Base-by-base conservation (phyloP, 257 asterid genomes). In the Scutellaria minor region DNA sequence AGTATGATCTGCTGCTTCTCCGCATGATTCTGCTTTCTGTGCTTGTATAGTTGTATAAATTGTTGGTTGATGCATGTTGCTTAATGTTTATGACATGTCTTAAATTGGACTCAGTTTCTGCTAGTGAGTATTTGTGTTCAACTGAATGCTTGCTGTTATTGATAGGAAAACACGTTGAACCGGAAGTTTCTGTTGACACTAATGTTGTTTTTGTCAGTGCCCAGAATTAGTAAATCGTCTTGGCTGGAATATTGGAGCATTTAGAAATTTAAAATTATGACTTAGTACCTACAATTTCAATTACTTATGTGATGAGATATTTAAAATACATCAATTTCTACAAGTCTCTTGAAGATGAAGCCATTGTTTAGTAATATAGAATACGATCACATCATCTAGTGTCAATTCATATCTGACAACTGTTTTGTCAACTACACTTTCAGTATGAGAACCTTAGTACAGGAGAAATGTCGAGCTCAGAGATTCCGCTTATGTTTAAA, bases 1-100 rank as follows among this genome's bases (percentile, higher is more conserved):
- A 63, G 37, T 70, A 13, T 73, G 71, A 22, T 78, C 50, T 52
- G 61, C n/a, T 66, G 66, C 55, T 67, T 54, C 57, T 67, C 35
- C 3, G 45, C 22, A 18, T 39, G 64, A 41, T 42, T 64, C 61
- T 79, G 42, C 62, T 45, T 27, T 46, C 13, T 18, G 59, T 63
- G 71, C 40, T 53, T 74, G 9, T 46, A 3, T 60, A 8, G 18
- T 10, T 20, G 47, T 63, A 24, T 55, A 45, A 31, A 62, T 20
- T 18, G 58, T 71, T 62, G 12, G 59, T 53, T 3, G 45, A 1
- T 51, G 55, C 47, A 18, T 75, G 20, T 48, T 20, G 53, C 14
- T 67, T 12, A 5, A 51, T 22, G 57, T 24, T 75, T 39, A 60
- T 69, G 24, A 22, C 64, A 63, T 40, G 48, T 14, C 68, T 45